Evolutionary conservation across 805 yeast species (phyloP).

Genomic region (Ogataea paradorogensis): DNA sequence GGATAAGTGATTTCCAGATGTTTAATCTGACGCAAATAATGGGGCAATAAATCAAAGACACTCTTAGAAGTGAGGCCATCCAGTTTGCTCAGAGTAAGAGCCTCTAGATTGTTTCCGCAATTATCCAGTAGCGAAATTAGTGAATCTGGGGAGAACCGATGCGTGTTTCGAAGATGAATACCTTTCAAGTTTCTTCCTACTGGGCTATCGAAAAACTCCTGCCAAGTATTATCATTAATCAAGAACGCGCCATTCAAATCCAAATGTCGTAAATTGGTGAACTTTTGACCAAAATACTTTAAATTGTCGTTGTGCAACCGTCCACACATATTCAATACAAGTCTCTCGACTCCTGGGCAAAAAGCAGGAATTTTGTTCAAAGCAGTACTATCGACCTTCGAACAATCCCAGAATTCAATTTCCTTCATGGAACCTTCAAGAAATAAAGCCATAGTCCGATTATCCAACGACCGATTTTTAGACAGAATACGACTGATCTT

Average conservation of each 20-base stretch:
- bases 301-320: conserved; percentile 78
- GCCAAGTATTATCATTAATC: conserved; percentile 76
- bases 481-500: conserved; percentile 76
- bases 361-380: conserved; percentile 67
- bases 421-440: conserved; percentile 54
- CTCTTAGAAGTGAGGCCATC: conserved; percentile 65
- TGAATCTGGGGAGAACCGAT: conserved; percentile 70
- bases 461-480: conserved; percentile 75
- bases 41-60: conserved; percentile 63
- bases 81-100: conserved; percentile 60
- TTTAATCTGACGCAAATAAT: conserved; percentile 51
- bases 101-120: conserved; percentile 54
- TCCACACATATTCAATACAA: conserved; percentile 90
- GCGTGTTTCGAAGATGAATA: conserved; percentile 76
- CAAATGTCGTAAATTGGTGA: conserved; percentile 51
- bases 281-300: conserved; percentile 56
- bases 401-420: conserved; percentile 90
- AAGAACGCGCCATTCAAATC: conserved; percentile 89
- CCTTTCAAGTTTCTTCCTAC: conserved; percentile 52
- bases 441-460: conserved; percentile 70
- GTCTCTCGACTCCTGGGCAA: conserved; percentile 66
- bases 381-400: conserved; percentile 65
- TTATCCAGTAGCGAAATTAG: conserved; percentile 58
- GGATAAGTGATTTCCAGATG: conserved; percentile 71
- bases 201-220: conserved; percentile 55